Evolutionary conservation across 768 basidiomycete species (phyloP).

Genomic region (Aureoboletus auriporus): DNA sequence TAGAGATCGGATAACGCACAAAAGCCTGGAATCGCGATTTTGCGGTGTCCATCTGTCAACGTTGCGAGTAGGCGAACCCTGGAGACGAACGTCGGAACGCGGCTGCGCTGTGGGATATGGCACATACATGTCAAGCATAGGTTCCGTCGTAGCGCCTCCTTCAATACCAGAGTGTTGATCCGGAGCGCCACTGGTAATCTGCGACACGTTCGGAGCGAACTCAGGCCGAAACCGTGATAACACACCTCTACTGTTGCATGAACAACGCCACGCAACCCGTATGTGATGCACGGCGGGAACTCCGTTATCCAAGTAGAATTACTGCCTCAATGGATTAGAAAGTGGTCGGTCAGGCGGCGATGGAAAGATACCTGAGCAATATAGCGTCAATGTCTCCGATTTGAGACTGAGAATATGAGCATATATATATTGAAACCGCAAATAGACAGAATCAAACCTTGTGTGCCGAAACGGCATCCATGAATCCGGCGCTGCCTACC

Average conservation of each 20-base stretch:
- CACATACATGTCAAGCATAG: conserved; percentile 87
- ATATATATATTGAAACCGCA: neutral
- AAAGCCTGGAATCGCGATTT: conserved; percentile 74
- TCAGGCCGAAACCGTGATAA: neutral
- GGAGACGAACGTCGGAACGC: neutral
- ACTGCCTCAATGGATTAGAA: conserved; percentile 33
- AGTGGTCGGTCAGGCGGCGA: neutral
- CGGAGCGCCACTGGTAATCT: conserved; percentile 69
- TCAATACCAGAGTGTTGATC: conserved; percentile 95
- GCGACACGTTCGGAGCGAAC: neutral
- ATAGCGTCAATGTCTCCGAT: conserved; percentile 91
- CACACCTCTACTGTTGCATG: conserved; percentile 76
- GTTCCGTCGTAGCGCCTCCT: conserved; percentile 83
- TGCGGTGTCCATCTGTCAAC: conserved; percentile 53
- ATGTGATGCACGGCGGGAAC: conserved; percentile 88
- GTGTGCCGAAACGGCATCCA: conserved; percentile 65
- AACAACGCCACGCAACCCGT: conserved; percentile 91
- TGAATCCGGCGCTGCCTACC: conserved; percentile 85
- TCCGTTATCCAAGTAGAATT: conserved; percentile 98
- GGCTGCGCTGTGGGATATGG: neutral
- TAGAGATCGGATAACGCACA: conserved; percentile 51
- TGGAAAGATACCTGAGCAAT: conserved; percentile 61
- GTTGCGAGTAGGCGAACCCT: conserved; percentile 80
- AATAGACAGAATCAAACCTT: conserved; percentile 47
- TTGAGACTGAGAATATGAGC: conserved; percentile 44